phyloP scores from a whole-genome alignment of 768 basidiomycete species.

The Calocybe cyanea region DNA sequence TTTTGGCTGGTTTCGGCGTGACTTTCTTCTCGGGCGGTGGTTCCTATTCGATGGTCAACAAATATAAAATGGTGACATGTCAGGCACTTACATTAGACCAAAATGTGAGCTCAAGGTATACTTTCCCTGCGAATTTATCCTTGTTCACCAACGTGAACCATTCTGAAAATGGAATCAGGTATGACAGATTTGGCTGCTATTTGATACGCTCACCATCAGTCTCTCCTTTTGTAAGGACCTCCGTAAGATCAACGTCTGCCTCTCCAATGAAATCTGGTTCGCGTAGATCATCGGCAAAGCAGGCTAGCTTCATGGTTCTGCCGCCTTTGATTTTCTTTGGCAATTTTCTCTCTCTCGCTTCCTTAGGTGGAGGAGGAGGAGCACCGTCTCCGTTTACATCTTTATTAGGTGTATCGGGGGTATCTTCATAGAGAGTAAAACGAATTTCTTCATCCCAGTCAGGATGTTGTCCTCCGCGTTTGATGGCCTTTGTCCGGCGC shows the following conservation, averaged over 20 bases:
- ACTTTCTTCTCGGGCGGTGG: slow-evolving; percentile 72
- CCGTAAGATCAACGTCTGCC: slow-evolving; percentile 78
- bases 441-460: slow-evolving; percentile 99
- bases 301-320: slow-evolving; percentile 72
- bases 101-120: slow-evolving; percentile 95
- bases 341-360: slow-evolving; percentile 56
- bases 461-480: slow-evolving; percentile 95
- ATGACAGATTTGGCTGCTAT: background rate
- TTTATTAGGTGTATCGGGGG: slow-evolving; percentile 46
- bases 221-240: slow-evolving; percentile 91
- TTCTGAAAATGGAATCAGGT: slow-evolving; percentile 43
- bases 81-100: slow-evolving; percentile 80
- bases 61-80: background rate
- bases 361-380: slow-evolving; percentile 69
- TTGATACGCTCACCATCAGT: slow-evolving; percentile 76
- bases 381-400: slow-evolving; percentile 37
- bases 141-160: slow-evolving; percentile 92
- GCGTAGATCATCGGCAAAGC: slow-evolving; percentile 92
- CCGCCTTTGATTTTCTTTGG: slow-evolving; percentile 63
- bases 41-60: slow-evolving; percentile 44
- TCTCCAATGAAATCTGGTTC: slow-evolving; percentile 98
- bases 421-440: slow-evolving; percentile 83
- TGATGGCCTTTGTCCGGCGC: slow-evolving; percentile 88
- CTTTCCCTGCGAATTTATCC: slow-evolving; percentile 91
- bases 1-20: slow-evolving; percentile 44